Evolutionary conservation across 2,329 filamentous ascomycete genomes (phyloP).

Genomic region (Dichotomopilus funicola): DNA sequence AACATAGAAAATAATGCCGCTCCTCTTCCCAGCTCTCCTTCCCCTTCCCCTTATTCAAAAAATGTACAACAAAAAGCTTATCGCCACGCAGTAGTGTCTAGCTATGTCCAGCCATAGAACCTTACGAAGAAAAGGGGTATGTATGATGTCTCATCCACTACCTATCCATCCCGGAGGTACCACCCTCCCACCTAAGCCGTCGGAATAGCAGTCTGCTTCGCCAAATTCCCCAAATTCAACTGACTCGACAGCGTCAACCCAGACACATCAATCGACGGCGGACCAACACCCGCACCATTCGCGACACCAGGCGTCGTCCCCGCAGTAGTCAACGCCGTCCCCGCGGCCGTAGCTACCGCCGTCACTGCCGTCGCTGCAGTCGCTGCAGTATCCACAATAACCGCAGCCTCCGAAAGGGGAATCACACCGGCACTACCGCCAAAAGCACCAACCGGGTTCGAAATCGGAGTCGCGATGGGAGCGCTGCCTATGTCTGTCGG

Average conservation of each 20-base stretch:
- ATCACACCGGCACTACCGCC: conserved; percentile 22
- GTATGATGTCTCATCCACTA: background rate
- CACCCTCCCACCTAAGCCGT: background rate
- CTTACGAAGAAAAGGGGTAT: conserved; percentile 8
- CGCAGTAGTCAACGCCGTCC: background rate
- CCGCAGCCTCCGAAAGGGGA: conserved; percentile 7
- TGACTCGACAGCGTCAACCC: conserved; percentile 37
- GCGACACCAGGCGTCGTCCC: conserved; percentile 23
- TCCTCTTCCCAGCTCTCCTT: too few relatives aligned
- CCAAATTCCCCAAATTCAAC: conserved; percentile 40
- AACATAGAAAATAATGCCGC: background rate
- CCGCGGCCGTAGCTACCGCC: too few relatives aligned
- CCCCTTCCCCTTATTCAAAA: background rate
- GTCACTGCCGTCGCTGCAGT: too few relatives aligned
- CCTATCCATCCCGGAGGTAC: background rate
- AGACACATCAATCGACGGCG: conserved; percentile 33
- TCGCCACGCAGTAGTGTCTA: conserved; percentile 3
- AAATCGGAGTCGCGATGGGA: conserved; percentile 4
- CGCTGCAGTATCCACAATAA: too few relatives aligned
- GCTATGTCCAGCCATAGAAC: background rate
- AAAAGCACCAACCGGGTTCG: conserved; percentile 14
- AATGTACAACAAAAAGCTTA: background rate
- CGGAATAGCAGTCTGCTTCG: conserved; percentile 21
- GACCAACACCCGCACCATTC: conserved; percentile 23
- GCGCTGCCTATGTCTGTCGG: conserved; percentile 16